Conservation (phyloP, 805 yeast species). For the Yamadazyma paraphyllophila region DNA sequence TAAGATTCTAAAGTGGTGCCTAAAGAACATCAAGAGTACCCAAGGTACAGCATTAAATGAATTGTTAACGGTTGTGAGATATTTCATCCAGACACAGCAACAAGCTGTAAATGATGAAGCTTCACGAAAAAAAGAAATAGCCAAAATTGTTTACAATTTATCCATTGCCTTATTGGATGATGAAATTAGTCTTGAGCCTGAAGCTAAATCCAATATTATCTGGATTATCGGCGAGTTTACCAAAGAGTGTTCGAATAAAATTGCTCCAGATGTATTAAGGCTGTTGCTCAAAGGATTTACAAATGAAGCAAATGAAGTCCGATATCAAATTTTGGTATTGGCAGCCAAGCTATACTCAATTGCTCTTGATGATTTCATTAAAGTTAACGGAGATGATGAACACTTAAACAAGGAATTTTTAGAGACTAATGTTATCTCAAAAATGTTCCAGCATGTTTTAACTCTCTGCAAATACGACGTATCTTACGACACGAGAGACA, state of each 20-base stretch:
- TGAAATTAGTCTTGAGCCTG: slow-evolving; percentile 22
- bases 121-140: slow-evolving; percentile 31
- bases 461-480: slow-evolving; percentile 72
- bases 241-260: slow-evolving; percentile 25
- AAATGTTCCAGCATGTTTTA: slow-evolving; percentile 60
- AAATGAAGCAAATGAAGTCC: slow-evolving; percentile 53
- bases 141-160: slow-evolving; percentile 54
- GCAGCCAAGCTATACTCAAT: slow-evolving; percentile 70
- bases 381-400: slow-evolving; percentile 12
- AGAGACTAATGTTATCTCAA: slow-evolving; percentile 25
- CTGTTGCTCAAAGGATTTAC: slow-evolving; percentile 52
- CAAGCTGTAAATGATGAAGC: slow-evolving; percentile 9
- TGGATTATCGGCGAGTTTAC: slow-evolving; percentile 91
- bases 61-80: slow-evolving; percentile 68
- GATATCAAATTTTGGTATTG: slow-evolving; percentile 68
- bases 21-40: slow-evolving; percentile 42
- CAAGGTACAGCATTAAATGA: slow-evolving; percentile 51
- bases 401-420: slow-evolving; percentile 33
- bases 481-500: slow-evolving; percentile 75
- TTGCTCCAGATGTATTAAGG: slow-evolving; percentile 78
- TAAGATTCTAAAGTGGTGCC: slow-evolving; percentile 63
- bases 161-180: slow-evolving; percentile 27
- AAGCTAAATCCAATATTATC: slow-evolving; percentile 77
- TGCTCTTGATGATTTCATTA: slow-evolving; percentile 45
- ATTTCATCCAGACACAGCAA: slow-evolving; percentile 60